Evolutionary conservation across 768 basidiomycete species (phyloP), one percentile per base, ranked within the genome.

Genomic region (Lactifluus pinguis): DNA sequence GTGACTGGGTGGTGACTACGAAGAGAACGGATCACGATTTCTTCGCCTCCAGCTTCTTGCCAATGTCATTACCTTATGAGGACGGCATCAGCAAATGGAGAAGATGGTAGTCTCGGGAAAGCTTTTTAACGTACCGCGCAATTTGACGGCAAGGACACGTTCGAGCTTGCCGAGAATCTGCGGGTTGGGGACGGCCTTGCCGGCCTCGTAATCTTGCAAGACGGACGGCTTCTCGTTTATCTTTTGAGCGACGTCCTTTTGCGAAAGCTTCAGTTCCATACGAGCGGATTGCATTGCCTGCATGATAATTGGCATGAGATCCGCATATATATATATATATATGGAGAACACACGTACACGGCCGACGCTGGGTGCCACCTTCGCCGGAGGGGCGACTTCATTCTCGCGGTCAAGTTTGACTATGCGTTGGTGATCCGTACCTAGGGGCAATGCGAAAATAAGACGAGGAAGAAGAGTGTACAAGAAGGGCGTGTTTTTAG

Each of bases 381-480:
- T 95, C 55, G 87, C 66, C 50, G 95, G 95, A 7, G 94, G 93
- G 9, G 93, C 92, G 25, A 95, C 93, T 69, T 95, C 94, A 72
- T 98, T 95, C 68, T 97, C 92, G 48, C 91, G 84, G 73, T 95
- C 94, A 47, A 98, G 85, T 70, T 95, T 95, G 29, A 89, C 93
- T 70, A 95, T 94, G 58, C 83, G 84, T 70, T 93, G 91, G 76
- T 95, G 92, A 75, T 98, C 94, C 65, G 91, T 89, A 39, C 89
- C 92, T 94, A 60, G 48, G 32, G 29, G 11, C 25, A 25, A 39
- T n/a, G 42, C 8, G 15, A 17, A 6, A 11, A 6, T 39, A 64
- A 21, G 64, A 29, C 2, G 34, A 51, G 9, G 38, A 44, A 34
- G 7, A 38, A 17, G 49, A 49, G 21, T 8, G 25, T 29, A 14